Conservation (phyloP, 352 stramenopile genomes). For the Pythium plurisporium region DNA sequence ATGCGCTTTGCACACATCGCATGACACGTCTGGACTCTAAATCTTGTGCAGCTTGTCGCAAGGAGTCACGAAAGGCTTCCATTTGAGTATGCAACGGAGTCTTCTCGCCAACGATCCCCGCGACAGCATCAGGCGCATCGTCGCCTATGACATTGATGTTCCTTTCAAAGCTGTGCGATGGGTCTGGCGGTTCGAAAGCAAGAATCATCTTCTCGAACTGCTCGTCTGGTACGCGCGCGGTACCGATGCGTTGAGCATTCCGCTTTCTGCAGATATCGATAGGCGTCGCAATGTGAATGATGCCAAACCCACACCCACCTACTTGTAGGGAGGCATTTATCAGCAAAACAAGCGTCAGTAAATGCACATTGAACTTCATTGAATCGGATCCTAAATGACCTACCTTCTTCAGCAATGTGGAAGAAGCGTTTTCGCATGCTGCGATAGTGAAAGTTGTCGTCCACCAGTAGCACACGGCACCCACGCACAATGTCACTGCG, state of each 20-base stretch:
- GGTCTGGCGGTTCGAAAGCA: slow-evolving; percentile 36
- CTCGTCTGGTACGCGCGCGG: slow-evolving; percentile 32
- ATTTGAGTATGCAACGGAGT: too few relatives aligned
- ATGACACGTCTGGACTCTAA: too few relatives aligned
- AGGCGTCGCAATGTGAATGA: slow-evolving; percentile 12
- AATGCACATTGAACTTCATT: too few relatives aligned
- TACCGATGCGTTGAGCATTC: slow-evolving; percentile 30
- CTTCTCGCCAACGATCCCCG: too few relatives aligned
- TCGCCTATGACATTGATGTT: slow-evolving; percentile 16
- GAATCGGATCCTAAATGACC: neutral
- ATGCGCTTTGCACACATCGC: too few relatives aligned
- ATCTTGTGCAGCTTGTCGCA: too few relatives aligned
- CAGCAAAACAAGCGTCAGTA: too few relatives aligned
- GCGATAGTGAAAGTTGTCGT: slow-evolving; percentile 70
- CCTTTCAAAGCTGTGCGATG: slow-evolving; percentile 1
- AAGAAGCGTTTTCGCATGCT: slow-evolving; percentile 69
- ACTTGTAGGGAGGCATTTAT: neutral
- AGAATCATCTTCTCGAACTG: slow-evolving; percentile 45
- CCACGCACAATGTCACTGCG: neutral
- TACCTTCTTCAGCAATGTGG: slow-evolving; percentile 46
- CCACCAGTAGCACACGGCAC: slow-evolving; percentile 46
- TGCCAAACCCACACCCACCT: slow-evolving; percentile 11
- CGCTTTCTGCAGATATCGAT: slow-evolving; percentile 29
- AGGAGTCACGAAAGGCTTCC: too few relatives aligned
- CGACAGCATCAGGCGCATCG: neutral